Conservation (phyloP, 805 yeast genomes). For the Pichia kluyveri region DNA sequence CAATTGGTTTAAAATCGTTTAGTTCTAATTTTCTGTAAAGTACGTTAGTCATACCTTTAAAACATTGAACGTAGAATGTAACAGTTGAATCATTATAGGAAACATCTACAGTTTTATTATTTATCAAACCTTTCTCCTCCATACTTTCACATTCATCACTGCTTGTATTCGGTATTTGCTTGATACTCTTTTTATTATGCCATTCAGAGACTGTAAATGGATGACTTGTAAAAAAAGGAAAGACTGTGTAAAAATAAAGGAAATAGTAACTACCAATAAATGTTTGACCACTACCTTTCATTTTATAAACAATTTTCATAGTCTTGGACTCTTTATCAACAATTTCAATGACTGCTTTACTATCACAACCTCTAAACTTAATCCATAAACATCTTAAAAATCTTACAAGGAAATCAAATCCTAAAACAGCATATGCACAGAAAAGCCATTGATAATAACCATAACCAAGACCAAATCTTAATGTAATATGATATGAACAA, state of each 20-base stretch:
- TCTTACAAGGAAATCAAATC: slow-evolving; percentile 38
- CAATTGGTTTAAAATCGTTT: neutral
- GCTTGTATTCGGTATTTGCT: too few species aligned
- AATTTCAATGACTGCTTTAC: too few species aligned
- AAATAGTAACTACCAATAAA: slow-evolving; percentile 4
- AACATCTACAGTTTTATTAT: too few species aligned
- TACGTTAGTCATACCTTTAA: slow-evolving; percentile 4
- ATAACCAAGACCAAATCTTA: slow-evolving; percentile 1
- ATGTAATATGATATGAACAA: slow-evolving; percentile 41
- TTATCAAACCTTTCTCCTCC: too few species aligned
- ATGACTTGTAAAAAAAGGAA: slow-evolving; percentile 47
- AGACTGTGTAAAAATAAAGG: slow-evolving; percentile 5
- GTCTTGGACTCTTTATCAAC: too few species aligned
- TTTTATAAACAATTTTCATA: neutral
- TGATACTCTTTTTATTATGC: neutral
- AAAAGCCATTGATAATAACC: slow-evolving; percentile 24
- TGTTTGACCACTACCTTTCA: neutral
- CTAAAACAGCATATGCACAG: slow-evolving; percentile 36
- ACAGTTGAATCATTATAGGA: neutral
- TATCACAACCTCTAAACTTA: too few species aligned
- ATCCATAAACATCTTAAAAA: slow-evolving; percentile 12
- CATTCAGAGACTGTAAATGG: slow-evolving; percentile 44
- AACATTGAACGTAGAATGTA: slow-evolving; percentile 3
- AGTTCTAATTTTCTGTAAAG: neutral
- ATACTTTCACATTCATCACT: too few species aligned